Conservation (phyloP, 768 basidiomycete species). For the Porphyrellus cyaneotinctus region DNA sequence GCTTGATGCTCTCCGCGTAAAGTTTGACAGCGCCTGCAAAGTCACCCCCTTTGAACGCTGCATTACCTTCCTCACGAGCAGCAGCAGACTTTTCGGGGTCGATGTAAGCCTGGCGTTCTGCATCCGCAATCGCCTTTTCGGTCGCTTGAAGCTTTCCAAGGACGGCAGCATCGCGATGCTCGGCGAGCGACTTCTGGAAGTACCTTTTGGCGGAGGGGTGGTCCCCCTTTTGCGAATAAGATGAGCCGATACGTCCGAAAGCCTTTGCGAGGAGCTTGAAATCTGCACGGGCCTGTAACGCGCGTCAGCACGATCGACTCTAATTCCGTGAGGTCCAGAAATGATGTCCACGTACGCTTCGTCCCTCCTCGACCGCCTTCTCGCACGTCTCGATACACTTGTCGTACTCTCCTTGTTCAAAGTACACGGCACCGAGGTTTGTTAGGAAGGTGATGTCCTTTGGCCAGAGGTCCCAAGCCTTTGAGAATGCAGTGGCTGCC, state of each 20-base stretch:
- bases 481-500: constrained; percentile 70
- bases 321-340: background rate
- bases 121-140: constrained; percentile 75
- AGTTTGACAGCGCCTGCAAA: constrained; percentile 88
- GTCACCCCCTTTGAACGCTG: constrained; percentile 86
- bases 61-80: constrained; percentile 91
- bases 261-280: constrained; percentile 96
- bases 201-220: constrained; percentile 76
- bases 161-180: constrained; percentile 93
- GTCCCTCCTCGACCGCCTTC: constrained; percentile 95
- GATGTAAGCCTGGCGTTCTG: constrained; percentile 78
- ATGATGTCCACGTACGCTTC: constrained; percentile 46
- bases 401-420: constrained; percentile 90
- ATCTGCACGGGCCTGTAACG: constrained; percentile 72
- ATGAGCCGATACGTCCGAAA: constrained; percentile 81
- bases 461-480: constrained; percentile 91
- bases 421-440: constrained; percentile 87
- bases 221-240: constrained; percentile 82
- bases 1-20: constrained; percentile 96
- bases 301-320: background rate
- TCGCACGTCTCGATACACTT: constrained; percentile 88
- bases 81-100: constrained; percentile 76
- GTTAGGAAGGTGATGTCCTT: constrained; percentile 93
- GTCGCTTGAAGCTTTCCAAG: constrained; percentile 84
- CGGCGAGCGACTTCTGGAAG: constrained; percentile 90